Base-by-base conservation (phyloP, 2,329 filamentous ascomycete genomes). In the Epichloe festucae region DNA sequence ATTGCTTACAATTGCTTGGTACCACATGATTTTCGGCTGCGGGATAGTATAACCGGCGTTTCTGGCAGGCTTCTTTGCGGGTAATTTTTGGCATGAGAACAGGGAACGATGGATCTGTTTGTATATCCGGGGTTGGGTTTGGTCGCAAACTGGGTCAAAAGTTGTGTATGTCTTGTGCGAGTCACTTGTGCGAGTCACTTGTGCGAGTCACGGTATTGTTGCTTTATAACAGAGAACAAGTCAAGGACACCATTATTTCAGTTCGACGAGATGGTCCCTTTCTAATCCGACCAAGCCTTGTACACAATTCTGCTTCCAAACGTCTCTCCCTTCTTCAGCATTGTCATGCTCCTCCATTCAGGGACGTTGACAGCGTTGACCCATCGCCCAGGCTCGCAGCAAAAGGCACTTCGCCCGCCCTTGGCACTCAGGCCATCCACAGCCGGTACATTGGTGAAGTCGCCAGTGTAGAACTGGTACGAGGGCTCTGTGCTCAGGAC, bases 381-480 rank as follows among this genome's bases (percentile, higher is more conserved):
- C 66, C 86, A 97, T 21, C 93, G 81, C 61, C 87, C 87, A 0
- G 91, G 90, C 74, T 98, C 93, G 43, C 95, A 84, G 67, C 89
- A 95, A 72, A 94, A 94, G 0, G 86, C 91, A 44, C 83, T 81
- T 47, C 89, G 78, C 4, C 79, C 63, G 0, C 76, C 79, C 47
- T 87, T 78, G 1, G 84, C 82, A 0, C 84, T 79, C 31, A 78
- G 67, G 2, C 74, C 74, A n/a, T 73, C 75, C 3, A 81, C 73
- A 34, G 73, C 84, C 0, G 87, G 84, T 12, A 95, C 84, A 60
- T 93, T 73, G 57, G 94, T 89, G 63, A 82, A 84, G 63, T 87
- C 84, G 57, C 91, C 93, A 0, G 89, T 94, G 70, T 97, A 97
- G 71, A 96, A 95, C 68, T 97, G 91, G 75, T 96, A 97, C 0